Conservation (phyloP, 1,284 basidiomycete species). For the Moesziomyces globuligerus region DNA sequence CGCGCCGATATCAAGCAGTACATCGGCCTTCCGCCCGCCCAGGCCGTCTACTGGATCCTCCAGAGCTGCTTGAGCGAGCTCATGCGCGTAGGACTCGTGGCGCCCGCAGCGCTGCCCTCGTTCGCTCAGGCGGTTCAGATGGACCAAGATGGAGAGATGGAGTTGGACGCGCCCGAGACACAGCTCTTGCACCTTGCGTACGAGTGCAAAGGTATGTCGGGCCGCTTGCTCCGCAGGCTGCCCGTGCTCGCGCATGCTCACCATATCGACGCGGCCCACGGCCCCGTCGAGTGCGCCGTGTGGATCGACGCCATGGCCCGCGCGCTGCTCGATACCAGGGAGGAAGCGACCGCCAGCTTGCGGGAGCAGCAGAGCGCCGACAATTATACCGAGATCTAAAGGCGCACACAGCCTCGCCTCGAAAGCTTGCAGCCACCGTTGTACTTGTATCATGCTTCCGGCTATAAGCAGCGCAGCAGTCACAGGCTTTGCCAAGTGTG, state of each 20-base stretch:
- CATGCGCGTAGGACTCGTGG: constrained; percentile 78
- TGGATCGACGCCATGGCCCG: constrained; percentile 55
- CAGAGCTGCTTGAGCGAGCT: constrained; percentile 84
- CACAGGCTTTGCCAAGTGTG: too few relatives aligned
- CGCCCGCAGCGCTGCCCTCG: constrained; percentile 36
- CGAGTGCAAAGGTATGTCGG: constrained; percentile 85
- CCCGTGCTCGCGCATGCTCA: constrained; percentile 90
- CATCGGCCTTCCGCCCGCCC: constrained; percentile 85
- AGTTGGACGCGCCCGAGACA: constrained; percentile 67
- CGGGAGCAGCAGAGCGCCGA: too few relatives aligned
- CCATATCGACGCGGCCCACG: constrained; percentile 72
- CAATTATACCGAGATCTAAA: too few relatives aligned
- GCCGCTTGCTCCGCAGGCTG: constrained; percentile 84
- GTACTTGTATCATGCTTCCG: too few relatives aligned
- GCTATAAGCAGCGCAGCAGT: too few relatives aligned
- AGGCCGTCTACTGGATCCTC: constrained; percentile 95
- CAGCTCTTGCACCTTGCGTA: constrained; percentile 76
- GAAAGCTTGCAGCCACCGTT: too few relatives aligned
- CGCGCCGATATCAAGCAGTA: constrained; percentile 97
- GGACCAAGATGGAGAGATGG: background rate
- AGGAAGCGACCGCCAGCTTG: too few relatives aligned
- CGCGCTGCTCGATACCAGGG: constrained; percentile 21
- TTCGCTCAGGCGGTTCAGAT: constrained; percentile 1
- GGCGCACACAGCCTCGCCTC: too few relatives aligned
- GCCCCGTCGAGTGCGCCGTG: constrained; percentile 21